These are phyloP conservation scores for Microcos paniculata DNA, from an alignment of 345 rosid genomes.

Conservation along the genomic window DNA sequence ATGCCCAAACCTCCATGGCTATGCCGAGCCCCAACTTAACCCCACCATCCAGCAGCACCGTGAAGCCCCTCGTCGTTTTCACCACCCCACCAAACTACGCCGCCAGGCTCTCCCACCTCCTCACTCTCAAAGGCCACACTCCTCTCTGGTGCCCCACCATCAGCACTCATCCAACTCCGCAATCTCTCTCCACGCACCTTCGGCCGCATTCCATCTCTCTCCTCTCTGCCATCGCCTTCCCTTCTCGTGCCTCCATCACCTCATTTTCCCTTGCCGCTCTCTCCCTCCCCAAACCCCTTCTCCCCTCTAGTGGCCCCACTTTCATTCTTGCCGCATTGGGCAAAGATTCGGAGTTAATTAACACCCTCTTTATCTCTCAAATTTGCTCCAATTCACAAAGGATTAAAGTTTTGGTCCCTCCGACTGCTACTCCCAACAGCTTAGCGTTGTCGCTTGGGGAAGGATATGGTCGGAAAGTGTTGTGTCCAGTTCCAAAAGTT, in stretches of 20 bases:
- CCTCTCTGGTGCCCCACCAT: constrained; percentile 65
- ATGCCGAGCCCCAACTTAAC: not conserved
- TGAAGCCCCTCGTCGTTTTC: constrained; percentile 42
- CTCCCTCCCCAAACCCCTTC: constrained; percentile 27
- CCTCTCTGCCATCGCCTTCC: constrained; percentile 52
- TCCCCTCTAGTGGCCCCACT: constrained; percentile 22
- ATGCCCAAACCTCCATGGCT: not conserved
- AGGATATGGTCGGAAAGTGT: constrained; percentile 40
- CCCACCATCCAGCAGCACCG: constrained; percentile 8
- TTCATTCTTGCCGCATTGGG: constrained; percentile 49
- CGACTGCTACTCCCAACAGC: constrained; percentile 40
- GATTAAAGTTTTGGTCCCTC: constrained; percentile 36
- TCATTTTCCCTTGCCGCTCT: constrained; percentile 33
- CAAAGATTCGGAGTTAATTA: constrained; percentile 46
- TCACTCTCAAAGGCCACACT: constrained; percentile 34
- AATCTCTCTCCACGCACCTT: constrained; percentile 36
- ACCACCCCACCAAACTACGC: constrained; percentile 61
- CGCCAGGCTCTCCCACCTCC: constrained; percentile 37
- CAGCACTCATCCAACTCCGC: constrained; percentile 39
- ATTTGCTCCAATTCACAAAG: constrained; percentile 24
- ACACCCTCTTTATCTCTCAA: constrained; percentile 28
- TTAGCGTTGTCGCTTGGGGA: constrained; percentile 39
- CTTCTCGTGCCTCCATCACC: constrained; percentile 54
- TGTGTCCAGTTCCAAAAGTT: constrained; percentile 54
- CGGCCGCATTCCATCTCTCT: constrained; percentile 32